Evolutionary conservation across 805 yeast species (phyloP), one percentile per base, ranked within the genome.

Genomic region (Kodamaea lidongshanica): DNA sequence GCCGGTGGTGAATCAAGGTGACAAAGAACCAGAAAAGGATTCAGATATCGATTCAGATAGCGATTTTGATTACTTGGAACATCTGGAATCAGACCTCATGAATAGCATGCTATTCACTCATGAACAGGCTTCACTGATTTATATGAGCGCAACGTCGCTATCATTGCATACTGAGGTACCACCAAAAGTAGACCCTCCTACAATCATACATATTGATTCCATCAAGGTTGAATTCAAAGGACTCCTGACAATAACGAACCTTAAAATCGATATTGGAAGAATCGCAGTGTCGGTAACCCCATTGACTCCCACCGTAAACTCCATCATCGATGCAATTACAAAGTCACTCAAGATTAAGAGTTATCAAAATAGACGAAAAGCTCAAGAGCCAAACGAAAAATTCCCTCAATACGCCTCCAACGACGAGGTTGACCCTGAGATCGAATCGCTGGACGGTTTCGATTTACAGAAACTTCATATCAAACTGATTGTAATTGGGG

Each of bases 71-170:
- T 61, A 60, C 13, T 61, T 51, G n/a, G 58, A 59, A 19, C 13
- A 23, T 17, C 16, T 27, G 13, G 26, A 25, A 9, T 66, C 58
- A 16, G 64, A 72, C n/a, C 46, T 77, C 34, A 50, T 67, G 50
- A 69, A 67, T 20, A 78, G 86, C 43, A 68, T 74, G 56, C 60
- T 77, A 20, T 79, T 77, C 46, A 75, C 89, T 1, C 79, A 74
- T 32, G 76, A 72, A 29, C 81, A 79, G 33, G 80, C 84, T 1
- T 67, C 75, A 27, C 77, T 87, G 3, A 67, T 84, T 12, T 85
- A 82, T 48, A 76, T 83, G 88, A 83, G 94, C 53, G 94, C 95
- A 2, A 63, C 79, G 7, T 75, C 84, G 0, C 67, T 70, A 28
- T 48, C 74, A 2, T 57, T 67, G 28, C 3, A 6, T 14, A 6